Evolutionary conservation across 1,284 basidiomycete species (phyloP), one percentile per base, ranked within the genome.

Genomic region (Microbotryum violaceum): DNA sequence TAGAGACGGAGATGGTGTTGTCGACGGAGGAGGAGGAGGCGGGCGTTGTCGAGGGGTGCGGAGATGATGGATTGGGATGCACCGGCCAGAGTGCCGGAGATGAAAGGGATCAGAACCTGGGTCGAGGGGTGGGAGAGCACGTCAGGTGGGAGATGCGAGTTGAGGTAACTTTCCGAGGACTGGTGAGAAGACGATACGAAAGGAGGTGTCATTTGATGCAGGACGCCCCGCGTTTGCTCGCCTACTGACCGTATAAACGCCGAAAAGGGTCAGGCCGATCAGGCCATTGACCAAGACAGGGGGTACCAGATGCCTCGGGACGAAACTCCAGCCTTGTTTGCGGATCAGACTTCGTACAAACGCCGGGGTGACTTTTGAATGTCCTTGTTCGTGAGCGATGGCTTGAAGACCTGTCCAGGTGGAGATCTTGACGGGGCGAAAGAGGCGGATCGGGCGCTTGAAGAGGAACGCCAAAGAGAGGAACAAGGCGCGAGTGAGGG

Each of bases 11-110:
- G 53, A 31, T 60, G 61, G 21, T 62, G 53, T 23, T 68, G 69
- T 10, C 65, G 57, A 2, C 64, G 59, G 20, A 68, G 59, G 7
- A 78, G 67, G 21, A 78, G 70, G 25, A 75, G 68, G 18, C 77
- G 73, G 14, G 77, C 74, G 52, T 78, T 78, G 66, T 77, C 76
- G 18, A 78, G 71, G 0, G 77, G 77, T 1, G 75, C 74, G 2
- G 75, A 75, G 27, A 78, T 71, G 55, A 77, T 66, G 31, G 75
- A 75, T 61, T 78, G 77, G 0, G 75, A 74, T 1, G 74, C 74
- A 2, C 77, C 77, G 6, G 77, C 77, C 6, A 72, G 60, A 1
- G 70, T 70, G 14, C 76, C 76, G 1, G 75, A 71, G 1, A 70
- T 33, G 64, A 70, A 69, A 4, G 70, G 68, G 29, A 70, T 52